A percentile compares a stretch with the other conserved stretches of the same genome.
These are phyloP conservation scores for Exsudoporus frostii DNA, from an alignment of 768 basidiomycete genomes.

Conservation along the genomic window DNA sequence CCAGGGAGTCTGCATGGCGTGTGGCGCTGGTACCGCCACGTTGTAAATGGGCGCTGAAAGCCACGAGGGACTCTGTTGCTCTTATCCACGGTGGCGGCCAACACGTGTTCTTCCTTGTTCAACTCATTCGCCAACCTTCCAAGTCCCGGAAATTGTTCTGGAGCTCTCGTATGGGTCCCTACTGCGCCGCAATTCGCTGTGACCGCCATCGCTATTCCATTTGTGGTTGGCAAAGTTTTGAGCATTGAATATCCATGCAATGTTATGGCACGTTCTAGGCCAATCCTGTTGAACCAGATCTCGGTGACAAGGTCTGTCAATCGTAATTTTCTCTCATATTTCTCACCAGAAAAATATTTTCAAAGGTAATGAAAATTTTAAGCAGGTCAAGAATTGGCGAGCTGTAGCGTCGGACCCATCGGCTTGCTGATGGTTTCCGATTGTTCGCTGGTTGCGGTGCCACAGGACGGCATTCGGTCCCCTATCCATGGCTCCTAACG, in stretches of 20 bases:
- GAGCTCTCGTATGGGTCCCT: background rate
- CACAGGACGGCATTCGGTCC: conserved; percentile 2
- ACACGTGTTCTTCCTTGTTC: background rate
- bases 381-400: background rate
- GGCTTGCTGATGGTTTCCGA: background rate
- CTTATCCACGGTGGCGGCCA: no score
- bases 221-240: background rate
- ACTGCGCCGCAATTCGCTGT: background rate
- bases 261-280: background rate
- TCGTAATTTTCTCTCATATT: background rate
- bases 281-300: no score
- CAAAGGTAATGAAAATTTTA: background rate
- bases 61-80: no score
- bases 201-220: background rate
- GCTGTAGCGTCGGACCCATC: background rate
- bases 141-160: background rate
- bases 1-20: no score
- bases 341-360: background rate
- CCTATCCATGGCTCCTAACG: conserved; percentile 6
- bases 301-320: background rate
- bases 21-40: background rate
- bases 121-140: background rate
- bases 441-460: background rate
- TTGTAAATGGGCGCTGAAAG: no score
- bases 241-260: background rate